Conservation (phyloP, 2,329 filamentous ascomycete genomes). For the Verticillium longisporum region DNA sequence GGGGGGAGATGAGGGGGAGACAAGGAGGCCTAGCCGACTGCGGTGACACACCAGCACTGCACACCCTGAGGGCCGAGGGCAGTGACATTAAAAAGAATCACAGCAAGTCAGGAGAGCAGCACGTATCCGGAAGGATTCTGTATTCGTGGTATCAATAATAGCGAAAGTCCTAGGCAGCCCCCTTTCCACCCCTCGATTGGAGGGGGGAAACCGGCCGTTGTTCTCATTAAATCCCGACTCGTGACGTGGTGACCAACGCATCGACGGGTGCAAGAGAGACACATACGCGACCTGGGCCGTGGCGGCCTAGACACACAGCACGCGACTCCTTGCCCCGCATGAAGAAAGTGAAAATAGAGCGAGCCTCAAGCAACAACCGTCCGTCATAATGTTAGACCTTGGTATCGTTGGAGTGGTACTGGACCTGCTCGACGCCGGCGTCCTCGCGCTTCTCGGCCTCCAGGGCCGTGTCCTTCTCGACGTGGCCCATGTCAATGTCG, state of each 20-base stretch:
- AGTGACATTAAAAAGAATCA: background rate
- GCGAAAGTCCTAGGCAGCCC: background rate
- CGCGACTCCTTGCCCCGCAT: background rate
- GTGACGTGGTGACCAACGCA: background rate
- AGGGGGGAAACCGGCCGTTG: background rate
- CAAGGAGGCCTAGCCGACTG: too few species aligned
- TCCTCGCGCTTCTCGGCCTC: background rate
- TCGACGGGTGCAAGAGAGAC: background rate
- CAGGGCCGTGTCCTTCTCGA: constrained; percentile 30
- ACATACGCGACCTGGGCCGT: too few species aligned
- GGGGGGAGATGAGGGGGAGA: background rate
- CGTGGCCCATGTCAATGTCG: constrained; percentile 34
- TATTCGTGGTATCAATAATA: background rate
- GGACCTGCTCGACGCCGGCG: background rate
- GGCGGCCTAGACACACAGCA: too few species aligned
- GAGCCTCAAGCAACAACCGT: background rate
- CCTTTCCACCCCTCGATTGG: background rate
- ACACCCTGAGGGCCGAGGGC: too few species aligned
- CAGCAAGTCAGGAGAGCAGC: background rate
- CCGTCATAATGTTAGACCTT: background rate
- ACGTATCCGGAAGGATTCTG: background rate
- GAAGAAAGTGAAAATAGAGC: background rate
- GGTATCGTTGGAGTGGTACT: background rate
- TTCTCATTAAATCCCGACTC: background rate
- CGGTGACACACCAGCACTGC: background rate